Evolutionary conservation across 768 basidiomycete genomes (phyloP).

Genomic region (Kwoniella sp.): DNA sequence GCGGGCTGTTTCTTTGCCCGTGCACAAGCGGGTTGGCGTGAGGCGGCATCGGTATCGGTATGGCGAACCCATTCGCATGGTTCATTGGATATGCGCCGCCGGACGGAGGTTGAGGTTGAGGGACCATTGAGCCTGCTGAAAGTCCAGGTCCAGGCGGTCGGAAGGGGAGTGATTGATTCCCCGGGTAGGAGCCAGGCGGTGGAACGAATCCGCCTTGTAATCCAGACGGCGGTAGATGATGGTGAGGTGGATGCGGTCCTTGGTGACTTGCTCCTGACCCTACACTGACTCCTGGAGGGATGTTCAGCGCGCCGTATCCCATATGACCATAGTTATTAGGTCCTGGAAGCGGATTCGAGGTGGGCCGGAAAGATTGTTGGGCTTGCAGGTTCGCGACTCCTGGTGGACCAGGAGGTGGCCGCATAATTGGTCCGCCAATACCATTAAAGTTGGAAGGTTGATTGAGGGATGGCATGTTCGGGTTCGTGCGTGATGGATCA

Average conservation of each 20-base stretch:
- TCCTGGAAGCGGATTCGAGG: slow-evolving; percentile 11
- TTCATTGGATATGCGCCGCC: slow-evolving; percentile 1
- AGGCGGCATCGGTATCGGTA: not conserved
- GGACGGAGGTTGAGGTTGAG: not conserved
- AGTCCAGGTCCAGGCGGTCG: slow-evolving; percentile 5
- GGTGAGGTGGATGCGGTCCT: slow-evolving; percentile 7
- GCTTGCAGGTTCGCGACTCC: slow-evolving; percentile 1
- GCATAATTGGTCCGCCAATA: not conserved
- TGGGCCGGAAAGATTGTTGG: slow-evolving; percentile 6
- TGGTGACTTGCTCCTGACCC: not conserved
- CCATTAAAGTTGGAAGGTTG: no score
- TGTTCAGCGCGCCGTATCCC: not conserved
- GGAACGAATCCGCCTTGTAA: slow-evolving; percentile 5
- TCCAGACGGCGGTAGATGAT: slow-evolving; percentile 7
- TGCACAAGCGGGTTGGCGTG: not conserved
- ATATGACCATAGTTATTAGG: slow-evolving; percentile 1
- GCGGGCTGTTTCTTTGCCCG: slow-evolving; percentile 7
- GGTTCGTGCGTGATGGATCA: not conserved
- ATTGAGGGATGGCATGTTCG: not conserved
- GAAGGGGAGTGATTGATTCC: slow-evolving; percentile 1
- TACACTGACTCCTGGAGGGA: not conserved
- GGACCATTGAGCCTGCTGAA: not conserved
- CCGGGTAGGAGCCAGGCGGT: slow-evolving; percentile 1
- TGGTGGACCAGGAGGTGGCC: slow-evolving; percentile 1
- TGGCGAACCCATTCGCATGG: not conserved